Base-by-base conservation (phyloP, 768 basidiomycete genomes). In the Tylopilus sp. region DNA sequence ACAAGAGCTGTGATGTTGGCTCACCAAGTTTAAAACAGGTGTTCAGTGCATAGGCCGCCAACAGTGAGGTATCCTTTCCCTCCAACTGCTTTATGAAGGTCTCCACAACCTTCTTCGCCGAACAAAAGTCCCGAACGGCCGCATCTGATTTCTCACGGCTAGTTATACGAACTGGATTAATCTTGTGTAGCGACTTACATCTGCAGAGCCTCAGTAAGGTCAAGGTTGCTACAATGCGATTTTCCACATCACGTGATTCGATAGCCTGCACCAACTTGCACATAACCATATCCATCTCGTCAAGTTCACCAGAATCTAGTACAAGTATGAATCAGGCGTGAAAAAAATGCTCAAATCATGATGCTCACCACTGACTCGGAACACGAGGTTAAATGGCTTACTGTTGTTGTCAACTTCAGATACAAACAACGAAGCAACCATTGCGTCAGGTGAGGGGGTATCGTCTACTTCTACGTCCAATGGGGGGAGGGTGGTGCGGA, bases 201-300 rank as follows among this genome's bases (percentile, higher is more conserved):
- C 22, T 29, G 19, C 52, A 58, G 13, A 59, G 21, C 19, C 58
- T 59, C 13, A 59, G 19, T 30, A 59, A 21, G 9, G 52, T 38
- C 37, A 59, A 45, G 13, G 58, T 59, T 11, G 52, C 48, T 1
- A 7, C 22, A 3, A 17, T 58, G 40, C 58, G 48, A 14, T 45
- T 6, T 21, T 24, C 26, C 19, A 17, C 9, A 40, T 48, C 3
- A 2, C 24, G 8, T 2, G 55, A 57, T 17, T 45, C 6, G 30
- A 48, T 24, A 3, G 58, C 19, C 19, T 0, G 33, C 9, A 53
- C 3, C 10, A 59, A 19, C 25, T 44, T 38, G 24, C 1, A 10
- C 40, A 57, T 46, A 5, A 53, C 6, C 6, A 21, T 3, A 13
- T 45, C 43, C 8, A 25, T 9, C 12, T 41, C 22, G 31, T 55